phyloP scores from a whole-genome alignment of 495 filamentous ascomycete species.

The Oidiodendron maius region DNA sequence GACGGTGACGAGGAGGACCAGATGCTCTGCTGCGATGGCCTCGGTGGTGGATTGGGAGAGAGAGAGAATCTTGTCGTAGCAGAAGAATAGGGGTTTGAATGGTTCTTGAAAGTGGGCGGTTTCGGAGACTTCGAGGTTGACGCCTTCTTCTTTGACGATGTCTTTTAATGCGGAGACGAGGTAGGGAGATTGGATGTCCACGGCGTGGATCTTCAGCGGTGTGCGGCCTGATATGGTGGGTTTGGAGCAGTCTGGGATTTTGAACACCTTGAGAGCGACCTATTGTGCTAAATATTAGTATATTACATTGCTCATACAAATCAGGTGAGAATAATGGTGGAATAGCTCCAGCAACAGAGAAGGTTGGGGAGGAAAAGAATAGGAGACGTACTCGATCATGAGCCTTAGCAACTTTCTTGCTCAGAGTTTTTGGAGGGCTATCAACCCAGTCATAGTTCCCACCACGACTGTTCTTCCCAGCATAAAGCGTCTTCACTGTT shows the following conservation, averaged over 20 bases:
- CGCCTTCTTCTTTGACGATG: constrained; percentile 26
- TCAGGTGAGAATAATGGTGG: too few species aligned
- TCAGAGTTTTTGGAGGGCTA: constrained; percentile 30
- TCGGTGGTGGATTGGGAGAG: constrained; percentile 10
- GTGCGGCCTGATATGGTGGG: constrained; percentile 26
- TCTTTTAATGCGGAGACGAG: constrained; percentile 28
- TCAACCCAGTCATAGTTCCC: constrained; percentile 30
- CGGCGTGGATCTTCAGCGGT: constrained; percentile 26
- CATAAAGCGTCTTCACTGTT: constrained; percentile 23
- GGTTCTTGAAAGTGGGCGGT: constrained; percentile 26
- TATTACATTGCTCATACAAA: too few species aligned
- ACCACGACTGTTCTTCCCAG: constrained; percentile 23
- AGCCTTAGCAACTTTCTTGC: constrained; percentile 26
- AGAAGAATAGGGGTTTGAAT: constrained; percentile 32
- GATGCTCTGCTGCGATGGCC: constrained; percentile 22
- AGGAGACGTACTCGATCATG: constrained; percentile 32
- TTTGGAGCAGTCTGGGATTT: constrained; percentile 30
- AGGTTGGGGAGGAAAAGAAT: too few species aligned
- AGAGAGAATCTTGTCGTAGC: constrained; percentile 27
- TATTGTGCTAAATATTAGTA: too few species aligned
- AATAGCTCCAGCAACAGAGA: too few species aligned
- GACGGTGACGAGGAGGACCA: constrained; percentile 27
- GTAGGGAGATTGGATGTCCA: constrained; percentile 31
- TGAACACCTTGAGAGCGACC: constrained; percentile 35
- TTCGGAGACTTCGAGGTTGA: constrained; percentile 27